Evolutionary conservation across 495 filamentous ascomycete genomes (phyloP).

Genomic region (Daldinia decipiens): DNA sequence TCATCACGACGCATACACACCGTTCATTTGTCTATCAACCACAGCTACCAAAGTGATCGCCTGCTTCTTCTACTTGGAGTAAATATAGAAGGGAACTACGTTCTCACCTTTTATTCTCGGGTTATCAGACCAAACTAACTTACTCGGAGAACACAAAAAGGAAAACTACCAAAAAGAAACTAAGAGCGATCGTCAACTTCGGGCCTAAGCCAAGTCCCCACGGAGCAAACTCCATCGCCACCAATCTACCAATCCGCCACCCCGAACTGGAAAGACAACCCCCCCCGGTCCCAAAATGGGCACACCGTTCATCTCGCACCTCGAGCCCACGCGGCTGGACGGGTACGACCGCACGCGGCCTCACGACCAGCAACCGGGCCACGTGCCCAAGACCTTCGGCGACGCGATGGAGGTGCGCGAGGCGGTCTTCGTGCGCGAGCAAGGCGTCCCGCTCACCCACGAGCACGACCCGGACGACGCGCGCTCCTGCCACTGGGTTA

Average conservation of each 20-base stretch:
- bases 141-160: neutral
- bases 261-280: no score
- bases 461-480: constrained; percentile 85
- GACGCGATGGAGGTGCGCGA: constrained; percentile 83
- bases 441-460: constrained; percentile 69
- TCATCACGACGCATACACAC: neutral
- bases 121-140: neutral
- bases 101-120: neutral
- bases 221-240: neutral
- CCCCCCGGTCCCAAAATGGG: constrained; percentile 40
- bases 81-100: neutral
- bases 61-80: neutral
- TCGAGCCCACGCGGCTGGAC: constrained; percentile 56
- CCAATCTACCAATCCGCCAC: neutral
- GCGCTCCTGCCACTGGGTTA: constrained; percentile 82
- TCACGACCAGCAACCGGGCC: constrained; percentile 55
- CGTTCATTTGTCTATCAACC: neutral
- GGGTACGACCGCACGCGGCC: constrained; percentile 57
- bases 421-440: constrained; percentile 81
- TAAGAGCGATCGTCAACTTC: neutral
- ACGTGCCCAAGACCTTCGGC: constrained; percentile 69
- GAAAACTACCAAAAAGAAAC: neutral
- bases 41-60: neutral
- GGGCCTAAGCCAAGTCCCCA: neutral
- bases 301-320: constrained; percentile 61